Evolutionary conservation across 805 yeast genomes (phyloP), one percentile per base, ranked within the genome.

Genomic region (Wickerhamiella dianesei): DNA sequence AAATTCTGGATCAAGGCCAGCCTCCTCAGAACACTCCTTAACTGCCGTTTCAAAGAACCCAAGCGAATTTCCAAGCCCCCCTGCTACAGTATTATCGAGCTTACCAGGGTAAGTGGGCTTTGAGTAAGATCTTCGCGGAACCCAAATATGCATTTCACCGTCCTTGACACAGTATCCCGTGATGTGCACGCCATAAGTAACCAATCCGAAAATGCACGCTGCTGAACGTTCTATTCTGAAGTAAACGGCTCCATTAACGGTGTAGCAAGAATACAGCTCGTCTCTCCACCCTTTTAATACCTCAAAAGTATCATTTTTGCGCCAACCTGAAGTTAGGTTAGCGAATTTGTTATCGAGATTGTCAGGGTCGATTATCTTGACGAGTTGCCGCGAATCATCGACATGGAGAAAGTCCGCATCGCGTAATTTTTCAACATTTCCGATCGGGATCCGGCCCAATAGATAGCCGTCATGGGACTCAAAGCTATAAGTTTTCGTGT

Each of bases 31-130:
- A 56, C 94, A 77, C 61, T 92, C 98, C 59, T 92, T 92, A 17
- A 83, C 54, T 2, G 80, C 76, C 0, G 96, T 89, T 41, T 85
- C 95, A 58, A 69, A 65, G 2, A 78, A 66, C 0, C 87, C 85
- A 53, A 75, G 69, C 0, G 95, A 95, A 60, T 80, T 71, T 0
- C 94, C 96, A 3, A 92, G 58, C 0, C 98, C 98, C 1, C 98
- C 98, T 0, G 95, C 98, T 4, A 92, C 83, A 1, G 94, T 86
- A 61, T 88, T 89, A 61, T 92, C 98, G 36, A 88, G 71, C 82
- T 77, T 81, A 0, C 83, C 82, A 0, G 98, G 97, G 66, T 76
- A 89, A 0, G 98, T 92, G 16, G 80, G 80, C 61, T 92, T 92
- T 1, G 77, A 71, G 3, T 68, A 61, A 0, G 96, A 73, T 53